Base-by-base conservation (phyloP, 2,329 filamentous ascomycete genomes). In the Diaporthe sp. region DNA sequence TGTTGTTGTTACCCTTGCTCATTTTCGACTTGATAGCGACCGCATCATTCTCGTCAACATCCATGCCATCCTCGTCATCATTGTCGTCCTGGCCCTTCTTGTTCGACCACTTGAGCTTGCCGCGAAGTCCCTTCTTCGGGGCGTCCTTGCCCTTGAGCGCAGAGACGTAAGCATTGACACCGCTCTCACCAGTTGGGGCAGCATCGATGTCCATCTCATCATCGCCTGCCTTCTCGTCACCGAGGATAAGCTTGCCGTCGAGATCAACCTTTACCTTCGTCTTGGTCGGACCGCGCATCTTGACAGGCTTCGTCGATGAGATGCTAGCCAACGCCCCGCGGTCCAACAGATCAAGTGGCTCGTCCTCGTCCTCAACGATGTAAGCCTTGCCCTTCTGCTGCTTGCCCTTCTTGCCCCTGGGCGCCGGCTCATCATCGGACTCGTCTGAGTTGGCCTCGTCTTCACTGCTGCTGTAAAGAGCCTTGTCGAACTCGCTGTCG, bases 401-500 rank as follows among this genome's bases (percentile, higher is more conserved):
- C 84, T 87, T 83, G 77, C 84, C 80, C 82, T 87, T 86, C 84
- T 84, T 87, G 77, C 84, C 86, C 42, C 81, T 82, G 61, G 79
- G 80, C 73, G 69, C 78, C 80, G 79, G 69, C 80, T 81, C 76
- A 78, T 82, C 79, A 83, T 84, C 83, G 77, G 92, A 91, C 13
- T 90, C 91, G 74, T 91, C 90, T 2, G 88, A 91, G 22, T 54
- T 47, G 9, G 87, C 90, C 42, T 92, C 91, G 6, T 90, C 92
- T 55, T 85, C 86, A 77, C 68, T 86, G 78, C 91, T 94, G 82
- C 95, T 96, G 82, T 98, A 98, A 45, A 99, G 91, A n/a, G 96
- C 96, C 83, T 97, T 94, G 82, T 98, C 96, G 83, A 97, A 98
- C 81, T 97, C 96, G 84, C 94, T 97, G 84, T 96, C 95, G 82